These are phyloP conservation scores for Arachis stenosperma DNA, from an alignment of 306 rosid species.

Conservation along the genomic window DNA sequence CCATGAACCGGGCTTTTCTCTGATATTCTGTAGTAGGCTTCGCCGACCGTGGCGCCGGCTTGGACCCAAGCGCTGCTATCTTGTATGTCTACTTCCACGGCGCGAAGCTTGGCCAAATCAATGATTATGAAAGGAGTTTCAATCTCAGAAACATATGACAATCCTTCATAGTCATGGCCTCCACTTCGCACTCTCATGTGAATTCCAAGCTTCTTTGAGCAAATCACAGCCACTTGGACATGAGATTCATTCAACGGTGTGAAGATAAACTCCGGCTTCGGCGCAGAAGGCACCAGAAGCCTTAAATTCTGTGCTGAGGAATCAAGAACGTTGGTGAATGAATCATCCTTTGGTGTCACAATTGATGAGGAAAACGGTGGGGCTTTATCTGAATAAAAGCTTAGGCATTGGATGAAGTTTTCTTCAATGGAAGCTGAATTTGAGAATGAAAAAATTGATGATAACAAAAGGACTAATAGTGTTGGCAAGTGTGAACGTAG, in stretches of 20 bases:
- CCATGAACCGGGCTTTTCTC: constrained; percentile 66
- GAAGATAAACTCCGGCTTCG: constrained; percentile 77
- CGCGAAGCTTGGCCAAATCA: constrained; percentile 66
- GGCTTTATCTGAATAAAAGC: constrained; percentile 43
- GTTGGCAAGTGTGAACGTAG: constrained; percentile 33
- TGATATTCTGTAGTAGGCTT: constrained; percentile 69
- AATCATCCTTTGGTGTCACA: constrained; percentile 42
- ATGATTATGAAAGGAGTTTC: constrained; percentile 63
- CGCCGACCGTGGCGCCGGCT: constrained; percentile 80
- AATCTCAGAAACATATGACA: constrained; percentile 63
- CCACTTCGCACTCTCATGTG: constrained; percentile 75
- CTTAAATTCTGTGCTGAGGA: constrained; percentile 67
- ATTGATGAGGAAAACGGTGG: constrained; percentile 46
- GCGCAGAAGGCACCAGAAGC: constrained; percentile 53
- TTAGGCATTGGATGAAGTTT: constrained; percentile 52
- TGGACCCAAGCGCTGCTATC: constrained; percentile 72
- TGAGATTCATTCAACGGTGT: constrained; percentile 61
- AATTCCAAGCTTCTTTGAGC: constrained; percentile 61
- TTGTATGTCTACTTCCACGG: constrained; percentile 45
- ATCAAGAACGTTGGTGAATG: constrained; percentile 46
- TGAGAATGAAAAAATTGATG: constrained; percentile 41
- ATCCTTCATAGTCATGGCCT: constrained; percentile 91
- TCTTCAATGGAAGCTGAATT: constrained; percentile 48
- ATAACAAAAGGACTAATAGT: constrained; percentile 44
- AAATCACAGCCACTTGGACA: constrained; percentile 66